Evolutionary conservation across 208 protist genomes (phyloP).

Genomic region (Leishmania mexicana): DNA sequence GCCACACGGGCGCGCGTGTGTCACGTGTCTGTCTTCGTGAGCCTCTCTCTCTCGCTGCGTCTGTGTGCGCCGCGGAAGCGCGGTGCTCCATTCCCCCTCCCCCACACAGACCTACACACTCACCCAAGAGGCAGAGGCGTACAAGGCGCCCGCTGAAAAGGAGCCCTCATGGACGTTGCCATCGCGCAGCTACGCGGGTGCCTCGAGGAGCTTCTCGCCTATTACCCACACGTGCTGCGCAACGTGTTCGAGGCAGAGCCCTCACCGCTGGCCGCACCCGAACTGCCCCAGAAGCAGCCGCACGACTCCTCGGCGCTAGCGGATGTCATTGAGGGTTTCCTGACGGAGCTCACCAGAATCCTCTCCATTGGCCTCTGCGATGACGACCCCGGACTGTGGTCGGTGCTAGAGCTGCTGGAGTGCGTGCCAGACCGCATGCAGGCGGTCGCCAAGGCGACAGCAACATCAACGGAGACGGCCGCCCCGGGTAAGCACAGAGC

Average conservation of each 20-base stretch:
- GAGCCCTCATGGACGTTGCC: conserved; percentile 13
- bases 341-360: conserved; percentile 53
- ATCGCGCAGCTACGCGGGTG: conserved; percentile 11
- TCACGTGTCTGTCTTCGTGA: not conserved
- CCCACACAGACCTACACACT: not conserved
- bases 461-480: not conserved
- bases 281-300: not conserved
- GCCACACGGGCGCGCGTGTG: not conserved
- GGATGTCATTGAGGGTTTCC: conserved; percentile 30
- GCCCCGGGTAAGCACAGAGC: not conserved
- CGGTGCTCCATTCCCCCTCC: not conserved
- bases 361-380: conserved; percentile 49
- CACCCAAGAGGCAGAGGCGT: too few relatives aligned
- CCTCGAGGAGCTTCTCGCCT: conserved; percentile 17
- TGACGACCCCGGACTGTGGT: conserved; percentile 44
- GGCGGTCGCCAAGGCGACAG: conserved; percentile 8
- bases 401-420: conserved; percentile 60
- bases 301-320: conserved; percentile 14
- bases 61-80: not conserved
- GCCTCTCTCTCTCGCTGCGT: not conserved
- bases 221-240: conserved; percentile 18
- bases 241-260: conserved; percentile 19
- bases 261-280: not conserved
- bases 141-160: not conserved
- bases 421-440: conserved; percentile 24